A percentile compares a stretch with the other conserved stretches of the same genome.
These are phyloP conservation scores for Limnomonas spitsbergensis DNA, from an alignment of 139 green algal species.

Conservation along the genomic window DNA sequence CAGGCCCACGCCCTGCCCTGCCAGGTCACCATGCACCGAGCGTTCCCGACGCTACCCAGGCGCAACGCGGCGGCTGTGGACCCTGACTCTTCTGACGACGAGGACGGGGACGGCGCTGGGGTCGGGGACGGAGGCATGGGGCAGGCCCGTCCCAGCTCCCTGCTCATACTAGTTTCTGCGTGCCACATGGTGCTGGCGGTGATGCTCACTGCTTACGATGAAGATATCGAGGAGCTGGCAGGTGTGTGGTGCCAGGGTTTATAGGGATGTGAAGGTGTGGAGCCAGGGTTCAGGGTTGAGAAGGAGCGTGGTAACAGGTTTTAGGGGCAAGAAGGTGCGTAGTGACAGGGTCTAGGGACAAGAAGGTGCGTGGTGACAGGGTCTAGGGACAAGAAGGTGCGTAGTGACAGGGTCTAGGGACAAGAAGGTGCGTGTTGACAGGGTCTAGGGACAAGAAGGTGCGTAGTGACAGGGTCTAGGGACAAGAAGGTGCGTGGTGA, in stretches of 20 bases:
- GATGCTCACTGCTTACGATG: constrained; percentile 7
- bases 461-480: too few species aligned
- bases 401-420: too few species aligned
- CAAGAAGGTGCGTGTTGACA: too few species aligned
- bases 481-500: too few species aligned
- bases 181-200: constrained; percentile 9
- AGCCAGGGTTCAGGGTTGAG: not conserved
- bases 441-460: too few species aligned
- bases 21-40: constrained; percentile 9
- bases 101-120: not conserved
- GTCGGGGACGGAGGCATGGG: not conserved
- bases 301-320: too few species aligned
- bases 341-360: too few species aligned
- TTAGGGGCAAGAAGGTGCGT: too few species aligned
- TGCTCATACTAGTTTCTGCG: constrained; percentile 13
- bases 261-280: not conserved
- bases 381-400: too few species aligned
- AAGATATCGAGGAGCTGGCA: constrained; percentile 13
- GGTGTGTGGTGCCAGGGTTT: not conserved
- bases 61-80: not conserved
- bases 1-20: not conserved
- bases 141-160: not conserved
- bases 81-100: not conserved
- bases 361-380: too few species aligned
- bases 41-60: not conserved